Conservation (phyloP, 306 rosid species). For the Canavalia gladiata region DNA sequence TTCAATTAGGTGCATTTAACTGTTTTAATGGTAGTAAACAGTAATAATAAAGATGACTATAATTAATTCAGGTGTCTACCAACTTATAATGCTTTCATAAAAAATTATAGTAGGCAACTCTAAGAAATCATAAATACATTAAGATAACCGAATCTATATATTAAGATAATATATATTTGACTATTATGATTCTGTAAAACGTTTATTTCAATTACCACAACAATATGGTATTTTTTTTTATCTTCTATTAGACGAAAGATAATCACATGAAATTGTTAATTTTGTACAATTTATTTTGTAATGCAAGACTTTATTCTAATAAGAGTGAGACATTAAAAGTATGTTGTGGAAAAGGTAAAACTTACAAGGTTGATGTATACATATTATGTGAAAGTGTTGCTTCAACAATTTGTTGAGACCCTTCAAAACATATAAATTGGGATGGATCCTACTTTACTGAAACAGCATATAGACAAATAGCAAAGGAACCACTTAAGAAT, state of each 20-base stretch:
- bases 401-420: not conserved
- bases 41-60: not conserved
- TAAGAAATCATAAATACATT: not conserved
- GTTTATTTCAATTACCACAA: not conserved
- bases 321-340: not conserved
- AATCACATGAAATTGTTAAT: not conserved
- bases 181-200: not conserved
- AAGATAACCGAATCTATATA: not conserved
- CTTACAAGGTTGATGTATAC: not conserved
- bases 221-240: not conserved
- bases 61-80: not conserved
- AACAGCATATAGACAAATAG: not conserved
- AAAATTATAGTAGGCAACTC: not conserved
- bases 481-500: not conserved
- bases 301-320: not conserved
- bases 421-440: slow-evolving; percentile 4
- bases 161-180: not conserved
- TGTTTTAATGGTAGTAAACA: not conserved
- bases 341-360: not conserved
- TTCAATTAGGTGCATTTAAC: too few relatives aligned
- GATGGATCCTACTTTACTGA: not conserved
- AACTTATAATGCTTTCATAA: not conserved
- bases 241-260: not conserved
- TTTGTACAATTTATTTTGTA: not conserved
- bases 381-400: not conserved